Conservation (phyloP, 2,329 filamentous ascomycete species). For the Colletotrichum caudatum region DNA sequence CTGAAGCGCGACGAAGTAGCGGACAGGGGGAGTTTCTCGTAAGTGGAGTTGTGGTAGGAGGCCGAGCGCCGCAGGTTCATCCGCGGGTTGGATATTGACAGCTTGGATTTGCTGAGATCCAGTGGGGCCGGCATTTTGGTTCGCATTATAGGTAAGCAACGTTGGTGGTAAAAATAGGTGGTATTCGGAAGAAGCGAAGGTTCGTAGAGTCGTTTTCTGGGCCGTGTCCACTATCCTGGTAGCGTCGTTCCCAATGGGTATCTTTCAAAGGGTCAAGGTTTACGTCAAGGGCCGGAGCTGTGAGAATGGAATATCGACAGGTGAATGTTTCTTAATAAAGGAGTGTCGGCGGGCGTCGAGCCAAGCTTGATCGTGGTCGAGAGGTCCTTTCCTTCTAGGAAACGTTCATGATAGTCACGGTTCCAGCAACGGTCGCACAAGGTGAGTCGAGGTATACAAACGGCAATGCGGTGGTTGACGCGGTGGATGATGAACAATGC, state of each 20-base stretch:
- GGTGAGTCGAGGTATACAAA: constrained; percentile 20
- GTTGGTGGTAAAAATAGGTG: constrained; percentile 18
- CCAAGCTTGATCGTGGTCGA: constrained; percentile 33
- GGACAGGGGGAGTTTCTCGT: constrained; percentile 66
- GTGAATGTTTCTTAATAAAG: constrained; percentile 21
- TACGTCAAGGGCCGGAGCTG: constrained; percentile 12
- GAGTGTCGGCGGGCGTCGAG: constrained; percentile 40
- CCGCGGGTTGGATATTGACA: constrained; percentile 66
- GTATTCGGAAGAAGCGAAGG: constrained; percentile 33
- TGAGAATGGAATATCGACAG: constrained; percentile 34
- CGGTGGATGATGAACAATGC: constrained; percentile 36
- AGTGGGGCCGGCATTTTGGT: constrained; percentile 60
- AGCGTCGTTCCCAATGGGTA: constrained; percentile 33
- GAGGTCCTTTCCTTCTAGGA: constrained; percentile 39
- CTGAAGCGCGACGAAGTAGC: constrained; percentile 73
- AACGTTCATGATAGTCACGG: constrained; percentile 38
- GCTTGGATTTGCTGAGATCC: constrained; percentile 60
- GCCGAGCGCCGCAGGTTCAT: constrained; percentile 70
- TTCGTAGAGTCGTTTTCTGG: constrained; percentile 34
- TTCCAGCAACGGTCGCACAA: constrained; percentile 34
- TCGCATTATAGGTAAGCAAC: constrained; percentile 38
- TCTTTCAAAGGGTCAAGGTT: constrained; percentile 27
- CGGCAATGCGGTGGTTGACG: constrained; percentile 38
- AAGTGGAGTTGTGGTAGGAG: constrained; percentile 61
- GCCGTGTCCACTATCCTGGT: constrained; percentile 24